Evolutionary conservation across 768 basidiomycete species (phyloP).

Genomic region (Mycena floridula): DNA sequence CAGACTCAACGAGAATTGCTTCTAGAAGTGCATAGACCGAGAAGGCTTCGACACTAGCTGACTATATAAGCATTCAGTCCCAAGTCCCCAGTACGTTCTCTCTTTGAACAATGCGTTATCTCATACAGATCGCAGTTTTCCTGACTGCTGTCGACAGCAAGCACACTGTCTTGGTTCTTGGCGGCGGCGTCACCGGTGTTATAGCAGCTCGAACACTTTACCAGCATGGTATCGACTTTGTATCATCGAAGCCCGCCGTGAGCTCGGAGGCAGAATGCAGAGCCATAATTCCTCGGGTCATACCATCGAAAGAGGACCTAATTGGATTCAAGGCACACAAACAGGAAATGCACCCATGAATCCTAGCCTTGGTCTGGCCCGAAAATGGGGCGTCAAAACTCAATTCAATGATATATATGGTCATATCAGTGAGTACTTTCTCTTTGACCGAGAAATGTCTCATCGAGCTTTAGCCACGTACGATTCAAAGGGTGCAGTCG

Average conservation of each 20-base stretch:
- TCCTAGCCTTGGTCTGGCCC: conserved; percentile 52
- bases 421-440: conserved; percentile 34
- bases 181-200: conserved; percentile 61
- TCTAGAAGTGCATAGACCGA: too few relatives aligned
- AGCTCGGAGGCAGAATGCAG: conserved; percentile 59
- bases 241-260: conserved; percentile 51
- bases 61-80: too few relatives aligned
- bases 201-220: conserved; percentile 59
- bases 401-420: conserved; percentile 37
- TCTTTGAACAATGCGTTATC: too few relatives aligned
- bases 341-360: conserved; percentile 40
- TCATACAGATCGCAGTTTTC: too few relatives aligned
- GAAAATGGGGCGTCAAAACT: conserved; percentile 46
- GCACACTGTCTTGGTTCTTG: conserved; percentile 48
- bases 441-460: background rate
- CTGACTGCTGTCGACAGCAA: too few relatives aligned
- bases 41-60: too few relatives aligned
- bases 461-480: conserved; percentile 37
- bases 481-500: conserved; percentile 40
- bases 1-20: too few relatives aligned
- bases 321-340: conserved; percentile 51
- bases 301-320: conserved; percentile 52
- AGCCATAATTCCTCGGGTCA: conserved; percentile 38
- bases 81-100: too few relatives aligned
- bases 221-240: conserved; percentile 45